Base-by-base conservation (phyloP, 1,284 basidiomycete genomes). In the Trametes versicolor region DNA sequence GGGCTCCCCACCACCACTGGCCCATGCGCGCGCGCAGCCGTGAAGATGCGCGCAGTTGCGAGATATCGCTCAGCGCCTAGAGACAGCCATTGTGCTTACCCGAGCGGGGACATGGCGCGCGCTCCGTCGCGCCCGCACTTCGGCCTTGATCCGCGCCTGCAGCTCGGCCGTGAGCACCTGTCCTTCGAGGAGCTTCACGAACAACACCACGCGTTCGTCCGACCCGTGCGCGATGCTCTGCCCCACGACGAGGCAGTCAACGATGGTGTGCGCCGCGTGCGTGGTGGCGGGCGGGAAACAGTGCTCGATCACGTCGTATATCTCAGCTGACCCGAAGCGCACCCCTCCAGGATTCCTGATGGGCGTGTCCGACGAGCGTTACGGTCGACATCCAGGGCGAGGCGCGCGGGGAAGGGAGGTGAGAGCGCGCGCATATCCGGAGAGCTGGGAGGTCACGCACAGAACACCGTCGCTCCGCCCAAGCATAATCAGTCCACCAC, bases 191-290 rank as follows among this genome's bases (percentile, higher is more conserved):
- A 94, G 83, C 78, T 94, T 93, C 67, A 96, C 83, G 75, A 96
- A 96, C 29, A 96, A 79, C 2, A 96, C 81, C 47, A 96, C 94
- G 62, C 92, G 88, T 76, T 96, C 95, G 76, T 96, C 94, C 45
- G 86, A 81, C 6, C 90, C 91, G 27, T 80, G 81, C 32, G 88
- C 85, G 62, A 90, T 87, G 72, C 89, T 85, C 74, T 95, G 90
- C 0, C 92, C 93, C 9, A 95, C 86, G 3, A 91, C 93, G 51
- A 96, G 79, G 64, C 86, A 89, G 74, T 95, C 93, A 57, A 86
- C 81, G 57, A 96, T 82, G 39, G 79, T 77, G 65, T 82, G 78
- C 48, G 79, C 77, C 37, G 79, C 79, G 57, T 80, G 78, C 37
- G 79, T 80, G 25, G 80, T 70, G 48, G 74, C 70, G 48, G 75